These are phyloP conservation scores for Xylariaceae sp. DNA, from an alignment of 2,329 filamentous ascomycete species.

Conservation along the genomic window DNA sequence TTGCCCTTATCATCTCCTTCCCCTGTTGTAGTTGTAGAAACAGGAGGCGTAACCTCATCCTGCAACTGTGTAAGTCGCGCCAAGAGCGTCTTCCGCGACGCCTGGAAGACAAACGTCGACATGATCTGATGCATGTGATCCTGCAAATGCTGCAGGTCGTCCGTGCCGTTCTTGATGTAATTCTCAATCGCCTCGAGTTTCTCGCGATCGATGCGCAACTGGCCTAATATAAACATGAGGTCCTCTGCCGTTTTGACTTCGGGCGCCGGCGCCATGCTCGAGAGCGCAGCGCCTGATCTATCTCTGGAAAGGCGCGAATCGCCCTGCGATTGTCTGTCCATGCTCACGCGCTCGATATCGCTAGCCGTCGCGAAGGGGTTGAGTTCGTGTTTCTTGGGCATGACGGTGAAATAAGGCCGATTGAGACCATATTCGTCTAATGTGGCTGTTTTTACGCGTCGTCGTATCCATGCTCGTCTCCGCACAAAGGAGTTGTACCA, in stretches of 20 bases:
- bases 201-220: conserved; percentile 78
- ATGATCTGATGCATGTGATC: conserved; percentile 80
- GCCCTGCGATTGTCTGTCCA: conserved; percentile 28
- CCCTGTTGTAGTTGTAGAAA: no score
- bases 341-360: conserved; percentile 31
- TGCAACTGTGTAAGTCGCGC: conserved; percentile 61
- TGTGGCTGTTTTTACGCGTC: conserved; percentile 59
- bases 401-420: conserved; percentile 74
- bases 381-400: conserved; percentile 40
- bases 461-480: conserved; percentile 79
- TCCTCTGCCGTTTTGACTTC: conserved; percentile 59
- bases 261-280: conserved; percentile 34
- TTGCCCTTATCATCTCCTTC: no score
- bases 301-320: conserved; percentile 28
- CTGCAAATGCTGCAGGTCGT: conserved; percentile 70
- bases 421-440: conserved; percentile 61
- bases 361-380: conserved; percentile 38
- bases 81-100: conserved; percentile 72
- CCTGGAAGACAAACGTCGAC: conserved; percentile 82
- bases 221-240: conserved; percentile 63
- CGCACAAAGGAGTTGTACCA: conserved; percentile 98
- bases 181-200: conserved; percentile 78
- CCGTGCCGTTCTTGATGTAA: conserved; percentile 71
- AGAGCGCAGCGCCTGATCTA: conserved; percentile 32
- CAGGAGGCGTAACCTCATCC: conserved; percentile 36